Base-by-base conservation (phyloP, 2,329 filamentous ascomycete genomes). In the Parastagonospora nodorum region DNA sequence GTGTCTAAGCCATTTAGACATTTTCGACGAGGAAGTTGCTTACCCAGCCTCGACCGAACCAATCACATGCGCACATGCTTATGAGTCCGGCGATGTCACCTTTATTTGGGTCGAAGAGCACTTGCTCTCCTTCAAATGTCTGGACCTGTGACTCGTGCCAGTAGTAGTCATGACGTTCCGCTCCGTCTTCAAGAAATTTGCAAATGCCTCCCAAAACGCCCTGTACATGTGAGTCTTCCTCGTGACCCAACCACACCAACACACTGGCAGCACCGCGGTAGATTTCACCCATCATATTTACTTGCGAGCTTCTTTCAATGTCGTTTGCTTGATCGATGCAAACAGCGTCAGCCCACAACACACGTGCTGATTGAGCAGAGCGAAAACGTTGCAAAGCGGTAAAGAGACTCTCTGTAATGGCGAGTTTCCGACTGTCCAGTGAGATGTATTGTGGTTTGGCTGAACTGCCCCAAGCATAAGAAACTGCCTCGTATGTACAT, bases 301-400 rank as follows among this genome's bases (percentile, higher is more conserved):
- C 55, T 36, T 59, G 58, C n/a, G 53, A 36, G 4, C 42, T 43
- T 16, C 60, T 39, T 39, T 66, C 65, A 4, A 41, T 4, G 0
- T 33, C 27, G 19, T 60, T 39, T 9, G 5, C 38, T 48, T 63
- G 65, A 44, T 61, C 67, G 19, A 55, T 51, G 35, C 58, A 52
- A 6, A 53, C 12, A 5, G 46, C 41, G 16, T 58, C 55, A 8
- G 53, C 37, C 50, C 46, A 59, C 8, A 51, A 29, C 61, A 56
- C n/a, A 16, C n/a, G 24, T 28, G n/a, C 11, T 48, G 32, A 27
- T 8, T 5, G 19, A 24, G 19, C 27, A 7, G 29, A 27, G 5
- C 44, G 42, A n/a, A 46, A 46, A 5, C 29, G 19, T 15, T 28
- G 31, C 15, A 47, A 38, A 14, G 48, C 43, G 12, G 15, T 15